Evolutionary conservation across 495 filamentous ascomycete species (phyloP).

Genomic region (Aspergillus biplanus): DNA sequence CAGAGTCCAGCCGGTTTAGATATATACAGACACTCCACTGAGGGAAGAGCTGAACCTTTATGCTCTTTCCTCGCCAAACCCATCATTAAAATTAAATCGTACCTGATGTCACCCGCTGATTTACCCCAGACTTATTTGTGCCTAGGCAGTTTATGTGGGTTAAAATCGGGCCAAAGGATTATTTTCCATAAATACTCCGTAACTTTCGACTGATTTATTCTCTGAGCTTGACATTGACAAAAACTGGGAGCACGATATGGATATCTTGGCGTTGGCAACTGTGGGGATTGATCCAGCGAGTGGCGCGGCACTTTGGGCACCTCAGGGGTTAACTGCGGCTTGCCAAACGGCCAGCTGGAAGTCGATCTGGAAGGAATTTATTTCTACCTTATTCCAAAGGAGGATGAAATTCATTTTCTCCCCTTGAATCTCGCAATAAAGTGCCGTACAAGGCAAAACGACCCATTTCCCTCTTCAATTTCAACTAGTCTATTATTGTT

Average conservation of each 20-base stretch:
- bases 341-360: constrained; percentile 44
- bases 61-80: too few relatives aligned
- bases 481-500: constrained; percentile 14
- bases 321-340: constrained; percentile 45
- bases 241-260: neutral
- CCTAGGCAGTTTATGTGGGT: too few relatives aligned
- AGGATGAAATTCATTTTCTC: constrained; percentile 24
- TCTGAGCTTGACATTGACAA: too few relatives aligned
- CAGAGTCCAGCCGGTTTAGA: neutral
- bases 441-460: constrained; percentile 11
- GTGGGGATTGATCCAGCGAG: constrained; percentile 33
- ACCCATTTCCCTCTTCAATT: constrained; percentile 11
- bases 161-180: too few relatives aligned
- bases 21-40: neutral
- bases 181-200: too few relatives aligned
- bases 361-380: constrained; percentile 29
- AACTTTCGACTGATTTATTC: too few relatives aligned
- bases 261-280: constrained; percentile 28
- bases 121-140: too few relatives aligned
- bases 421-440: constrained; percentile 5
- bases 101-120: too few relatives aligned
- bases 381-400: constrained; percentile 23
- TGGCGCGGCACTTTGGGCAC: constrained; percentile 46
- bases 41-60: too few relatives aligned
- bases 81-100: too few relatives aligned